These are phyloP conservation scores for Mortierella sp. DNA, from an alignment of 371 early-diverging fungal genomes.

Conservation along the genomic window DNA sequence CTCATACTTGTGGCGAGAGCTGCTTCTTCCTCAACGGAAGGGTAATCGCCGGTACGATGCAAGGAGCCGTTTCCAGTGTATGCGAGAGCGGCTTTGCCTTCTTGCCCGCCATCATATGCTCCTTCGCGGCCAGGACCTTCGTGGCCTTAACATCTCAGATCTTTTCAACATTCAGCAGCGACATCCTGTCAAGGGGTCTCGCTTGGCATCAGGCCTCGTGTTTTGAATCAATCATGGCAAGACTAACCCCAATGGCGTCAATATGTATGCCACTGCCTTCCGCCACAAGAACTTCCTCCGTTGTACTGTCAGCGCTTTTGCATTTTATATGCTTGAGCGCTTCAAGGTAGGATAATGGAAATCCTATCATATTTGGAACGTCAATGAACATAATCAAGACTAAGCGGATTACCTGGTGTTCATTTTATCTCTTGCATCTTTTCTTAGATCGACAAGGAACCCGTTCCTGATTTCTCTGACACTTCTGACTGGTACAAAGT, in stretches of 20 bases:
- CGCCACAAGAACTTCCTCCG: slow-evolving; percentile 19
- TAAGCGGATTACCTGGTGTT: background rate
- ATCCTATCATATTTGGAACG: no score
- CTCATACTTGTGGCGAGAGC: slow-evolving; percentile 3
- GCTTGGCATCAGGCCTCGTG: slow-evolving; percentile 17
- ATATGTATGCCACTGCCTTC: slow-evolving; percentile 17
- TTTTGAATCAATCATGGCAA: slow-evolving; percentile 18
- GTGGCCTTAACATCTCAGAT: slow-evolving; percentile 14
- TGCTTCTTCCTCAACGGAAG: background rate
- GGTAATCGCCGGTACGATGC: slow-evolving; percentile 4
- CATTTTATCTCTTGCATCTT: background rate
- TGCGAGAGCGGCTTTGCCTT: slow-evolving; percentile 21
- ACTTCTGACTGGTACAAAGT: slow-evolving; percentile 22
- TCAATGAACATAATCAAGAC: no score
- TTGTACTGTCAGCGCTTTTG: slow-evolving; percentile 32
- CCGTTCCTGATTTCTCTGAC: slow-evolving; percentile 21
- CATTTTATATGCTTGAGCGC: slow-evolving; percentile 29
- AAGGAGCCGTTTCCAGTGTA: slow-evolving; percentile 8
- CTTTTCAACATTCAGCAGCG: slow-evolving; percentile 17
- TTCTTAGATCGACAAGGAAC: slow-evolving; percentile 18
- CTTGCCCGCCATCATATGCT: slow-evolving; percentile 28
- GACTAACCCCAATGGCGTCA: slow-evolving; percentile 15
- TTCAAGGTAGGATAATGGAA: slow-evolving; percentile 8
- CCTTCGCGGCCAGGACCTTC: slow-evolving; percentile 22
- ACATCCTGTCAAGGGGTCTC: slow-evolving; percentile 18